phyloP scores from a whole-genome alignment of 805 yeast species.

The Hanseniaspora occidentalis region DNA sequence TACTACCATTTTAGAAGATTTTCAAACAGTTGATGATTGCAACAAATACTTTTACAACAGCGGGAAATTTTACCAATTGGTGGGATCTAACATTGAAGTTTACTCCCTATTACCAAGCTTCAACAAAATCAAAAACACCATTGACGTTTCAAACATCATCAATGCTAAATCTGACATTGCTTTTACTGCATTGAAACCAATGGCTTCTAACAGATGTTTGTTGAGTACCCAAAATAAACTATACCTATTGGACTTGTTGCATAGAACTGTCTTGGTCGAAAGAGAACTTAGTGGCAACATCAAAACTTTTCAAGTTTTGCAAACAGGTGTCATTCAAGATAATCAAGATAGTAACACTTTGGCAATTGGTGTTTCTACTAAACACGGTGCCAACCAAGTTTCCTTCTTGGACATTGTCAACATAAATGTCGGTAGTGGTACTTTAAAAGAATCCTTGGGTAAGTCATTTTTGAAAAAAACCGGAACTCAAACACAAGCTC shows the following conservation, averaged over 20 bases:
- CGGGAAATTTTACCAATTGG: conserved; percentile 18
- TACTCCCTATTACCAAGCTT: not conserved
- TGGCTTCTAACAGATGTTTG: conserved; percentile 20
- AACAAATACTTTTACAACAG: conserved; percentile 18
- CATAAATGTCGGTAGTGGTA: conserved; percentile 54
- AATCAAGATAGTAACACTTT: conserved; percentile 14
- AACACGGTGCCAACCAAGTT: conserved; percentile 16
- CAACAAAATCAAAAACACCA: conserved; percentile 6
- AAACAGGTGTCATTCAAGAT: conserved; percentile 14
- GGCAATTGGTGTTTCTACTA: conserved; percentile 21
- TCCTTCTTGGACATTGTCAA: conserved; percentile 23
- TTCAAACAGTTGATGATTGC: conserved; percentile 7
- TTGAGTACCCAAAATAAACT: conserved; percentile 18
- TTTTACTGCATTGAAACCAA: conserved; percentile 16
- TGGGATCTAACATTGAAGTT: conserved; percentile 1
- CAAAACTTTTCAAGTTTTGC: conserved; percentile 18
- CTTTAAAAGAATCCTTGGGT: conserved; percentile 57
- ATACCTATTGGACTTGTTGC: conserved; percentile 19
- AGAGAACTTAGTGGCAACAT: conserved; percentile 16
- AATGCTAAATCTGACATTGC: conserved; percentile 4
- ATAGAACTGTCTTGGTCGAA: conserved; percentile 15
- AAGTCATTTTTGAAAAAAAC: conserved; percentile 29
- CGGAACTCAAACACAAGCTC: conserved; percentile 3
- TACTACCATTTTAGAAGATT: conserved; percentile 16
- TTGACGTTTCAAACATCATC: conserved; percentile 17